Conservation (phyloP, 805 yeast species). For the Yarrowia sp. region DNA sequence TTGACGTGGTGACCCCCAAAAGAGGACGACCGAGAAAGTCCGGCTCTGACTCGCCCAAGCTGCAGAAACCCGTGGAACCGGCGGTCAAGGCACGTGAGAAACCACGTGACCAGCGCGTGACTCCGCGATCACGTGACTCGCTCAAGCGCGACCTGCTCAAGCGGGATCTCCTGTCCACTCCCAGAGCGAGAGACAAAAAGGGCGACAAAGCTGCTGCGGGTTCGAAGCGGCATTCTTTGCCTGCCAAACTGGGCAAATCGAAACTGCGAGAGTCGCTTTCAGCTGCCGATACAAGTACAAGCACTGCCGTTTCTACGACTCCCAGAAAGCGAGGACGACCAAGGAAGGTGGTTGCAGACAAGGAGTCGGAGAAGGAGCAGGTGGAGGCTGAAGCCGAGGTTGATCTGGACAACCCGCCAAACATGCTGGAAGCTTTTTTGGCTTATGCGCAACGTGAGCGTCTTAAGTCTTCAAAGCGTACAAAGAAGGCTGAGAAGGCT, state of each 20-base stretch:
- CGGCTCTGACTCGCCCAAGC: background rate
- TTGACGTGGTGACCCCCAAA: slow-evolving; percentile 8
- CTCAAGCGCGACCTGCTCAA: background rate
- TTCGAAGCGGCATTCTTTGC: background rate
- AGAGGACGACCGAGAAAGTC: background rate
- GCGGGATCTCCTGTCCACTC: background rate
- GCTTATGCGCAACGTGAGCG: too few relatives aligned
- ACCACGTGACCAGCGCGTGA: background rate
- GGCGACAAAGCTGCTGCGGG: too few relatives aligned
- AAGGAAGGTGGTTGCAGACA: background rate
- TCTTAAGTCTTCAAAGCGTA: too few relatives aligned
- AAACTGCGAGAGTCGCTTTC: slow-evolving; percentile 11
- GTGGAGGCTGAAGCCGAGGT: background rate
- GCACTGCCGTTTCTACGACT: background rate
- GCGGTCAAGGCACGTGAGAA: background rate
- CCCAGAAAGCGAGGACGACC: slow-evolving; percentile 5
- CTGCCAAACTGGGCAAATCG: slow-evolving; percentile 1
- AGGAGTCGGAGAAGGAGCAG: background rate
- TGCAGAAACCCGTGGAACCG: too few relatives aligned
- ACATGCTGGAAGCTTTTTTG: background rate
- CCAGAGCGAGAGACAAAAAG: too few relatives aligned
- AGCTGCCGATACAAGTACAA: background rate
- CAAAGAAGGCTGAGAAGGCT: too few relatives aligned
- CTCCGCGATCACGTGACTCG: slow-evolving; percentile 5
- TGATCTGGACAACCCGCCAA: background rate